Evolutionary conservation across 208 protist species (phyloP).

Genomic region (Acanthamoeba healyi): DNA sequence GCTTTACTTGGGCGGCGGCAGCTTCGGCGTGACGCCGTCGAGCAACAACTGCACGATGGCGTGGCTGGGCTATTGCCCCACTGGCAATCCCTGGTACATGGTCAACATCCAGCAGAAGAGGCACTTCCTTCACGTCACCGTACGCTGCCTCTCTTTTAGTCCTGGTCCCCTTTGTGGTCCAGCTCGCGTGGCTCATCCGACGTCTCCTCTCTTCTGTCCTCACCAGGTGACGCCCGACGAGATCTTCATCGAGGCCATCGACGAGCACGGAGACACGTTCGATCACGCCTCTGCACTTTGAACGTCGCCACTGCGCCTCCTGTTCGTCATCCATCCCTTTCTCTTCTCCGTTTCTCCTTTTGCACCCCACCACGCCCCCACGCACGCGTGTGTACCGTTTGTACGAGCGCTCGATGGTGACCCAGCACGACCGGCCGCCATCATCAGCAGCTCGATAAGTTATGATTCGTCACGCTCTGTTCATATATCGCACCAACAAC

Average conservation of each 20-base stretch:
- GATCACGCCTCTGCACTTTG: not conserved
- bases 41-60: not conserved
- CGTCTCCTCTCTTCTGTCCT: not conserved
- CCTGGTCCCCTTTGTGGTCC: not conserved
- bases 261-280: conserved; percentile 25
- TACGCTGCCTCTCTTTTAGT: not conserved
- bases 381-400: too few species aligned
- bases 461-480: too few species aligned
- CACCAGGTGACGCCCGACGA: not conserved
- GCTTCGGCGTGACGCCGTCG: conserved; percentile 48
- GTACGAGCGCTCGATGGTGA: too few species aligned
- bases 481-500: too few species aligned
- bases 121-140: conserved; percentile 37
- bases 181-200: not conserved
- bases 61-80: not conserved
- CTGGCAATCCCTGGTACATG: conserved; percentile 63
- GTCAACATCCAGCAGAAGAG: conserved; percentile 34
- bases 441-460: too few species aligned
- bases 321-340: not conserved
- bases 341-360: not conserved
- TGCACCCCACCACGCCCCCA: not conserved
- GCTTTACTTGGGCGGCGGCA: conserved; percentile 59
- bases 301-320: too few species aligned
- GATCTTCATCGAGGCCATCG: conserved; percentile 38
- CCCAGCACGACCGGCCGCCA: too few species aligned